These are phyloP conservation scores for Cyberlindnera galapagoensis DNA, from an alignment of 805 yeast genomes.

Conservation along the genomic window DNA sequence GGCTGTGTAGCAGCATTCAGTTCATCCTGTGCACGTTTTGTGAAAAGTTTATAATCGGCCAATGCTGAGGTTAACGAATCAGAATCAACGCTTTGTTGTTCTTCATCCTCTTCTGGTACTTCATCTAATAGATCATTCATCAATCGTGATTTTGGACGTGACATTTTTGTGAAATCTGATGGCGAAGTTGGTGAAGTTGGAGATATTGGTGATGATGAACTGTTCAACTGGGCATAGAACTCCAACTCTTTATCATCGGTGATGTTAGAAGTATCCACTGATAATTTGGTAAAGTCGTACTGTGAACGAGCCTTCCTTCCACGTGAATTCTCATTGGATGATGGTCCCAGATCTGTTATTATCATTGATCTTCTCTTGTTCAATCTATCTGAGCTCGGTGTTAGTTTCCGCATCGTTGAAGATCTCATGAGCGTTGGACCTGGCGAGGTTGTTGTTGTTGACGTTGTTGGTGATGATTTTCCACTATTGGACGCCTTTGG, in stretches of 20 bases:
- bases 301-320: conserved; percentile 13
- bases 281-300: conserved; percentile 7
- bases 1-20: too few species aligned
- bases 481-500: too few species aligned
- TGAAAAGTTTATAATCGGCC: conserved; percentile 20
- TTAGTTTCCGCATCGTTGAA: too few species aligned
- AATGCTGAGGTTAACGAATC: conserved; percentile 13
- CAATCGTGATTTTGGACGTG: too few species aligned
- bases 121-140: neutral
- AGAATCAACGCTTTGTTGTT: neutral
- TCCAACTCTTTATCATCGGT: conserved; percentile 21
- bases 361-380: conserved; percentile 2
- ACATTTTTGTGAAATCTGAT: too few species aligned
- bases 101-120: neutral
- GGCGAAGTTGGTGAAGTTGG: conserved; percentile 2
- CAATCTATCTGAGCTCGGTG: too few species aligned
- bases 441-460: too few species aligned
- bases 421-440: too few species aligned
- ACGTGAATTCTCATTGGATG: conserved; percentile 1
- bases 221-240: conserved; percentile 13
- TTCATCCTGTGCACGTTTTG: conserved; percentile 7
- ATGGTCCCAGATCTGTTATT: neutral
- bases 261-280: conserved; percentile 4
- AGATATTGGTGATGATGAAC: neutral
- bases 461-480: too few species aligned